Evolutionary conservation across 1,284 basidiomycete genomes (phyloP).

Genomic region (Ganoderma lucidum): DNA sequence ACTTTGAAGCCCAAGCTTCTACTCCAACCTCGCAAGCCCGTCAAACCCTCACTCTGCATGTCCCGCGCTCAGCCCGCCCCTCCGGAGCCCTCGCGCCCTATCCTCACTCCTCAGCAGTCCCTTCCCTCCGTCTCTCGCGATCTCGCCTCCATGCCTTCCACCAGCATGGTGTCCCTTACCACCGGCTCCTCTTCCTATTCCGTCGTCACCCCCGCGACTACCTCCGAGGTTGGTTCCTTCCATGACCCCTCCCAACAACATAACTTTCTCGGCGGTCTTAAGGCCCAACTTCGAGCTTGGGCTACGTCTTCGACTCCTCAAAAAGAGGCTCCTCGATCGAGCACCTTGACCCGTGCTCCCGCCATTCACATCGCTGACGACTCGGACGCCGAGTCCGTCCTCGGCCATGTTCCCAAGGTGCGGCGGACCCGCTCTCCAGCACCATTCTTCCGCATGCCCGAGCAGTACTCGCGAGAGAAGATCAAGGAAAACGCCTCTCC

Average conservation of each 20-base stretch:
- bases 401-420: conserved; percentile 13
- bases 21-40: conserved; percentile 44
- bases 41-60: conserved; percentile 57
- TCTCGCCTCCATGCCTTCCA: conserved; percentile 34
- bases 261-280: conserved; percentile 33
- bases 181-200: conserved; percentile 42
- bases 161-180: conserved; percentile 40
- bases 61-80: conserved; percentile 42
- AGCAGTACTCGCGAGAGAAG: conserved; percentile 26
- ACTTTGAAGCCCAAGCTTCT: conserved; percentile 51
- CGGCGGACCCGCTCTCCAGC: conserved; percentile 25
- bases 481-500: conserved; percentile 30
- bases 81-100: conserved; percentile 43
- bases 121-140: conserved; percentile 39
- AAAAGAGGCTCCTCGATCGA: conserved; percentile 31
- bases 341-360: conserved; percentile 32
- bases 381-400: conserved; percentile 13
- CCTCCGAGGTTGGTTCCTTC: conserved; percentile 26
- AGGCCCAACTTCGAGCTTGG: conserved; percentile 36
- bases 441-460: conserved; percentile 30
- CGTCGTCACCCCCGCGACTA: conserved; percentile 40
- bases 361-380: conserved; percentile 20
- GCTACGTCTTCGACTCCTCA: conserved; percentile 26
- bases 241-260: conserved; percentile 24
- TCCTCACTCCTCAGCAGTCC: conserved; percentile 41